Conservation (phyloP, 768 basidiomycete species). For the Lactarius pseudohatsudake region DNA sequence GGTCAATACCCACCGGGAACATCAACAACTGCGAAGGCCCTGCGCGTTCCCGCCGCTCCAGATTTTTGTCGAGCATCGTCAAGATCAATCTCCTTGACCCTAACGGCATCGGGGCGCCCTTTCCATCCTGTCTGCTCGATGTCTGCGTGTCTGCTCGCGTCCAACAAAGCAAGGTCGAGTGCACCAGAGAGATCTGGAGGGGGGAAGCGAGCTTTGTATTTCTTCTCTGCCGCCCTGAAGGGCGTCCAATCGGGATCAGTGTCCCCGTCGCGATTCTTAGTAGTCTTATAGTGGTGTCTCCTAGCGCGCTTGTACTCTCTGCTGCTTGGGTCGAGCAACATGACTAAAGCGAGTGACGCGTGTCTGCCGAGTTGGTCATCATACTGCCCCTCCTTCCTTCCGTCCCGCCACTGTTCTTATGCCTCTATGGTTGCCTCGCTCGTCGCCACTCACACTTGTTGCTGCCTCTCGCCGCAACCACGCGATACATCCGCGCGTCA, state of each 20-base stretch:
- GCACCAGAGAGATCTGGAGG: slow-evolving; percentile 70
- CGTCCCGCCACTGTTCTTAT: slow-evolving; percentile 38
- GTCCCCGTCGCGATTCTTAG: slow-evolving; percentile 49
- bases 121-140: slow-evolving; percentile 47
- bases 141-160: slow-evolving; percentile 43
- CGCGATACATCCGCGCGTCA: slow-evolving; percentile 26
- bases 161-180: slow-evolving; percentile 61
- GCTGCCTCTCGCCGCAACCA: slow-evolving; percentile 33
- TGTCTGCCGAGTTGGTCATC: slow-evolving; percentile 5
- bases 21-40: slow-evolving; percentile 49
- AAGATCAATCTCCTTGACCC: slow-evolving; percentile 37
- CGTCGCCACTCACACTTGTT: slow-evolving; percentile 46
- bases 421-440: slow-evolving; percentile 77
- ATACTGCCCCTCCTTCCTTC: not conserved
- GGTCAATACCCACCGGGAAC: slow-evolving; percentile 43
- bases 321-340: slow-evolving; percentile 45
- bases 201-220: slow-evolving; percentile 75
- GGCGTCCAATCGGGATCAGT: slow-evolving; percentile 63
- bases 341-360: slow-evolving; percentile 1
- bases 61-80: slow-evolving; percentile 18
- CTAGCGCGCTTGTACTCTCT: slow-evolving; percentile 59
- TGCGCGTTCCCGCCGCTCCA: slow-evolving; percentile 24
- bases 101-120: slow-evolving; percentile 43
- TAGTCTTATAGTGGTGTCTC: slow-evolving; percentile 58
- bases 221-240: slow-evolving; percentile 77